Evolutionary conservation across 2,329 filamentous ascomycete species (phyloP).

Genomic region (Beauveria rudraprayagi): DNA sequence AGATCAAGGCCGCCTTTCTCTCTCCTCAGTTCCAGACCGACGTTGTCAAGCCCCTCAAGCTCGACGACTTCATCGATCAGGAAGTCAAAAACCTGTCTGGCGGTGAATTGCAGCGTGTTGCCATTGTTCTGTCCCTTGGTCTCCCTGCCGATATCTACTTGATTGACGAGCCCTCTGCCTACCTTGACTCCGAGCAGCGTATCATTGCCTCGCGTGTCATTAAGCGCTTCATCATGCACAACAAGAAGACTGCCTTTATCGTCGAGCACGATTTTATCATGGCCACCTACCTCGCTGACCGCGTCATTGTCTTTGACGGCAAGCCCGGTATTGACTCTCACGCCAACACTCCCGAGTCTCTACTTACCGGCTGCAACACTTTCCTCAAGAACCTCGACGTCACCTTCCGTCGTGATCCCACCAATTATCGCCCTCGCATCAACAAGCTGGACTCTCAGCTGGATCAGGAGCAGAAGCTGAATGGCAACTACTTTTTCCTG

Average conservation of each 20-base stretch:
- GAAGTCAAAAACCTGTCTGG: conserved; percentile 98
- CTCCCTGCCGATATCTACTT: conserved; percentile 96
- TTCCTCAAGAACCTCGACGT: conserved; percentile 97
- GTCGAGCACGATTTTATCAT: conserved; percentile 99
- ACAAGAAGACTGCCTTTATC: conserved; percentile 98
- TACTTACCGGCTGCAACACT: conserved; percentile 90
- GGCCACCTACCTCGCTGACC: conserved; percentile 69
- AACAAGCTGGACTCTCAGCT: conserved; percentile 95
- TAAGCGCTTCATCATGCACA: conserved; percentile 99
- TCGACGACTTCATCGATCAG: conserved; percentile 98
- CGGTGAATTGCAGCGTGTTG: conserved; percentile 98
- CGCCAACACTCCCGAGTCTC: conserved; percentile 83
- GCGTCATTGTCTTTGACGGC: conserved; percentile 97
- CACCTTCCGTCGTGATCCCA: conserved; percentile 95
- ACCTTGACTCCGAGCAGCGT: conserved; percentile 98
- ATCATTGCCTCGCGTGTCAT: conserved; percentile 95
- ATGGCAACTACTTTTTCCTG: conserved; percentile 96
- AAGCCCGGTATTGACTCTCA: conserved; percentile 80
- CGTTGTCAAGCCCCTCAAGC: conserved; percentile 97
- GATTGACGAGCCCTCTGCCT: conserved; percentile 95
- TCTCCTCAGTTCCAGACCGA: conserved; percentile 98
- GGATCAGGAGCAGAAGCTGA: conserved; percentile 93
- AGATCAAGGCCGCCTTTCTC: conserved; percentile 94
- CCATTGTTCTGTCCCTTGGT: conserved; percentile 93
- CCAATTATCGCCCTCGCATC: conserved; percentile 93